Evolutionary conservation across 306 rosid genomes (phyloP).

Genomic region (Betula pendula): DNA sequence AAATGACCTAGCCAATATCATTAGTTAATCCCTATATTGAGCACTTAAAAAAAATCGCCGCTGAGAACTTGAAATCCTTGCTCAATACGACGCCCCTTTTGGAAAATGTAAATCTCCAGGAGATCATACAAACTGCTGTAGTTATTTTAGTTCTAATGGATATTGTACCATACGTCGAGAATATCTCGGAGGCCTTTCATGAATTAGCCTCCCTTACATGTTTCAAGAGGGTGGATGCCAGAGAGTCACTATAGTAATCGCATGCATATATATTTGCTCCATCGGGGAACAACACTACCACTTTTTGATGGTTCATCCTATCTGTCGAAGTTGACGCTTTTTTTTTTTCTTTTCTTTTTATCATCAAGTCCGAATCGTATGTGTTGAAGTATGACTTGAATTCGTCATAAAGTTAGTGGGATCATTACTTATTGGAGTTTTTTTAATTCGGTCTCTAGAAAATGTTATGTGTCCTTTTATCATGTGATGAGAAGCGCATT

Average conservation of each 20-base stretch:
- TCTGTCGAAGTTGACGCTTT: too few species aligned
- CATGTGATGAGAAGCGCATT: too few species aligned
- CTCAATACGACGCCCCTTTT: neutral
- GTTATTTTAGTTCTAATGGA: constrained; percentile 1
- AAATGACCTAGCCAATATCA: constrained; percentile 32
- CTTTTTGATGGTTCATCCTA: too few species aligned
- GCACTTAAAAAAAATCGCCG: constrained; percentile 28
- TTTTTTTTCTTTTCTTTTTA: too few species aligned
- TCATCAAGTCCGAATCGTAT: too few species aligned
- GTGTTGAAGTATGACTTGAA: too few species aligned
- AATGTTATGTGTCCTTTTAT: too few species aligned
- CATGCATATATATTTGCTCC: too few species aligned
- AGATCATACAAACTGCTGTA: neutral
- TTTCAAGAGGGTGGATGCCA: neutral
- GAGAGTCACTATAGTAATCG: neutral
- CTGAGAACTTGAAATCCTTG: constrained; percentile 26
- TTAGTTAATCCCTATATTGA: constrained; percentile 28
- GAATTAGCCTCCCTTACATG: constrained; percentile 17
- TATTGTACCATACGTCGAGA: constrained; percentile 3
- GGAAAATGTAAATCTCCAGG: constrained; percentile 5
- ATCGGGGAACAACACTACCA: too few species aligned
- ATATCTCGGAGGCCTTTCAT: constrained; percentile 13
- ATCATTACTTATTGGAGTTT: too few species aligned
- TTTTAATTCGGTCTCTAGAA: too few species aligned
- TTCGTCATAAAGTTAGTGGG: too few species aligned